Evolutionary conservation across 495 filamentous ascomycete genomes (phyloP), one percentile per base, ranked within the genome.

Genomic region (Hypomontagnella monticulosa): DNA sequence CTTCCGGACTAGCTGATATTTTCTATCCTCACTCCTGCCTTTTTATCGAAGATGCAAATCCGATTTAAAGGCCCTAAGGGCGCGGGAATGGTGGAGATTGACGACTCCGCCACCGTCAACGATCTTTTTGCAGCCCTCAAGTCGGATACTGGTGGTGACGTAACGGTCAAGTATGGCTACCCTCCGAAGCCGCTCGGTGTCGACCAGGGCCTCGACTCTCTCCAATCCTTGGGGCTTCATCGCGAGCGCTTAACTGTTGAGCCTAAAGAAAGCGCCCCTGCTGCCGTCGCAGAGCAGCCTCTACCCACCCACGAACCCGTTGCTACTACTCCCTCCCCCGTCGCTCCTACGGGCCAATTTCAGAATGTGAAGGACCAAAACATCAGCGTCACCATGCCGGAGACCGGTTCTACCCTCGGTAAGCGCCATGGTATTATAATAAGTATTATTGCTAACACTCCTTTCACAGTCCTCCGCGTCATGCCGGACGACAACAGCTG

Each of bases 401-500:
- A 62, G 54, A 64, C 63, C 2, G 59, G 27, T 43, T 63, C 62
- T 32, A 66, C 27, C 41, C 67, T 54, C 32, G 61, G 61, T 53
- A 73, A 33, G 62, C 58, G 42, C 55, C 58, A 68, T 15, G 32
- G n/a, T 19, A 4, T 12, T 18, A 4, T 38, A 12, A 10, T n/a
- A n/a, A n/a, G n/a, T n/a, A 44, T 52, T 12, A 57, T 57, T 11
- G 37, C 12, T 12, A 10, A 20, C 15, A 20, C 48, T n/a, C 15
- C 30, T 4, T 9, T n/a, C 12, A 16, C 15, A 83, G 88, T 97
- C 27, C 86, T 97, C 4, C 88, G 95, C 2, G 92, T 98, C 33
- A 97, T 99, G 95, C 92, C 93, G 8, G 95, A 97, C 71, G 95
- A 99, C 73, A 97, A 97, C 75, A 91, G 87, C 42, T 99, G 95